Base-by-base conservation (phyloP, 2,329 filamentous ascomycete species). In the Apiospora hydei region DNA sequence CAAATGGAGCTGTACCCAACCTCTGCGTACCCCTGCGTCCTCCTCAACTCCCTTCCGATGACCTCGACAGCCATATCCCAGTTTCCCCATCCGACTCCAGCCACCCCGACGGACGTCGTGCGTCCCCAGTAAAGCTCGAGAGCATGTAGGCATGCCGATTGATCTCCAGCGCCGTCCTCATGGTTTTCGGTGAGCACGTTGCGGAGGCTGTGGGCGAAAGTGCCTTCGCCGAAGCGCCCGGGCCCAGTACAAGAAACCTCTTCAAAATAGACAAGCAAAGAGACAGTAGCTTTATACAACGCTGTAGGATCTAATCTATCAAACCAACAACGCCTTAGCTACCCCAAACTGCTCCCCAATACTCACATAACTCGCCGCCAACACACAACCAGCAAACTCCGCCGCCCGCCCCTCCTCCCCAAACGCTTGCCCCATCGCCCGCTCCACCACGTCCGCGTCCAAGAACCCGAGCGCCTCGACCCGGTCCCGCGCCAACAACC, bases 341-440 rank as follows among this genome's bases (percentile, higher is more conserved):
- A 88, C 79, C 3, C 81, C 82, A 72, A 88, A 86, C 51, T 82
- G 77, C 76, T 83, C 75, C 10, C 79, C 78, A 14, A 88, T 69
- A 24, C 84, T 81, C 4, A 88, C 82, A 82, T 84, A 86, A 61
- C 83, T 80, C 3, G 80, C 84, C 10, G 84, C 76, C 38, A 80
- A 78, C 26, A 85, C 77, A 16, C 83, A 77, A 44, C 78, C 75
- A 43, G 84, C 77, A 75, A 86, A 83, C 2, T 80, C 78, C 1
- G 70, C 70, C 1, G 75, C 70, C 34, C 83, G 80, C 7, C 77
- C 78, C 0, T 78, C 78, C 2, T 82, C 80, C 1, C 78, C 77
- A 71, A 87, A 87, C 49, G 82, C 74, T 5, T 77, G 72, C 74
- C 77, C 77, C 71, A 87, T 87, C 47, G 82, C 74, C 8, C 77